phyloP scores from a whole-genome alignment of 192 early-diverging fungal genomes.

The Mortierella hygrophila region DNA sequence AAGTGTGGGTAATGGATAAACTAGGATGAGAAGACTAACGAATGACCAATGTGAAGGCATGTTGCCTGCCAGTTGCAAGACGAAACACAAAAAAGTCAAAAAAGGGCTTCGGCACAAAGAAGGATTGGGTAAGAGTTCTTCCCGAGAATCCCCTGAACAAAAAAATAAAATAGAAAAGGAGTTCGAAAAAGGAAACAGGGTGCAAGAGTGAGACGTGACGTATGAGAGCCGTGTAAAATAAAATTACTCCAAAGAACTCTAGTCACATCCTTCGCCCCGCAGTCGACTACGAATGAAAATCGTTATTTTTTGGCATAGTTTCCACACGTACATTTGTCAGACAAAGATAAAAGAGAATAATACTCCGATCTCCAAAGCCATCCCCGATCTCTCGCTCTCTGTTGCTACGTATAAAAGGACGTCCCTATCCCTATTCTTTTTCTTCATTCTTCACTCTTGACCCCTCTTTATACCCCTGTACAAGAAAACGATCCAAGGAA shows the following conservation, averaged over 20 bases:
- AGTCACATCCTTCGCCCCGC: not conserved
- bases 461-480: not conserved
- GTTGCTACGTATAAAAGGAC: not conserved
- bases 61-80: not conserved
- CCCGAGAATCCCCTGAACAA: too few relatives aligned
- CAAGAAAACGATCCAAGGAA: not conserved
- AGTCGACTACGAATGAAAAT: not conserved
- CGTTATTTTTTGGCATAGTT: not conserved
- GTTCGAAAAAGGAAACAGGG: not conserved
- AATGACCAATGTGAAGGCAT: not conserved
- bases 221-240: not conserved
- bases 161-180: not conserved
- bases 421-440: not conserved
- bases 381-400: not conserved
- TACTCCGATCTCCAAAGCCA: not conserved
- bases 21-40: not conserved
- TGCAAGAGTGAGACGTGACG: not conserved
- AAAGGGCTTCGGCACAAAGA: too few relatives aligned
- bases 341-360: not conserved
- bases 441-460: not conserved
- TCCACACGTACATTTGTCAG: too few relatives aligned
- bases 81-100: not conserved
- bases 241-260: not conserved
- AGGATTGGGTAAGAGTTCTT: too few relatives aligned
- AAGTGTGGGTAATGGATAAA: not conserved